Conservation (phyloP, 2,329 filamentous ascomycete species). For the Alternaria metachromatica region DNA sequence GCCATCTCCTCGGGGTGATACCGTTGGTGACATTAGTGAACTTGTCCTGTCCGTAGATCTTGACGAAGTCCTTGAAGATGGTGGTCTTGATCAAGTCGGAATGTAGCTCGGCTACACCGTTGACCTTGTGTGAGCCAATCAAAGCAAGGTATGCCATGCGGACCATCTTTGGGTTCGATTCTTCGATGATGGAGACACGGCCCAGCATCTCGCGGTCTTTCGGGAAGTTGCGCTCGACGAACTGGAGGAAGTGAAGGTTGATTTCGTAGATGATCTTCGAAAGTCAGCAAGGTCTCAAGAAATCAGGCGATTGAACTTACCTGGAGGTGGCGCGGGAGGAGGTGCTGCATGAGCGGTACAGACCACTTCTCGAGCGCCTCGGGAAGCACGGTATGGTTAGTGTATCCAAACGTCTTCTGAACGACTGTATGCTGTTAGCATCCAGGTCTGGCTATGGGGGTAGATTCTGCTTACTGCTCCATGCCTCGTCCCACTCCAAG, state of each 20-base stretch:
- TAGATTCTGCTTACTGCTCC: conserved; percentile 66
- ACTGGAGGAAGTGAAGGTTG: conserved; percentile 91
- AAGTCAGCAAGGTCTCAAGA: conserved; percentile 6
- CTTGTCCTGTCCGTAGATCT: conserved; percentile 93
- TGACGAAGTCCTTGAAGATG: conserved; percentile 99
- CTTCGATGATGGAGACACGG: conserved; percentile 96
- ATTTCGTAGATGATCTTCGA: conserved; percentile 93
- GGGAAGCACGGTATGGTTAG: conserved; percentile 96
- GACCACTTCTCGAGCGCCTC: conserved; percentile 99
- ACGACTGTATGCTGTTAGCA: conserved; percentile 50
- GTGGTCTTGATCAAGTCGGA: conserved; percentile 98
- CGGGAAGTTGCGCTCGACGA: conserved; percentile 88
- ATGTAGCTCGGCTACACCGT: conserved; percentile 95
- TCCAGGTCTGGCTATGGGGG: neutral
- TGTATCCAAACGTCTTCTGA: conserved; percentile 82
- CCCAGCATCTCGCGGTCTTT: conserved; percentile 84
- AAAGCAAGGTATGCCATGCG: conserved; percentile 96
- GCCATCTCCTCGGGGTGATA: conserved; percentile 93
- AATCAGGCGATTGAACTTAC: conserved; percentile 9
- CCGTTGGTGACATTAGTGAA: conserved; percentile 99
- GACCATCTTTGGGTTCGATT: conserved; percentile 96
- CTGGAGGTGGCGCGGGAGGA: conserved; percentile 91
- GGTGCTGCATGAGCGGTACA: conserved; percentile 87
- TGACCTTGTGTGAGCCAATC: conserved; percentile 98
- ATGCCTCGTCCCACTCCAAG: conserved; percentile 91